Evolutionary conservation across 2,329 filamentous ascomycete genomes (phyloP), one percentile per base, ranked within the genome.

Genomic region (Sarocladiaceae sp.): DNA sequence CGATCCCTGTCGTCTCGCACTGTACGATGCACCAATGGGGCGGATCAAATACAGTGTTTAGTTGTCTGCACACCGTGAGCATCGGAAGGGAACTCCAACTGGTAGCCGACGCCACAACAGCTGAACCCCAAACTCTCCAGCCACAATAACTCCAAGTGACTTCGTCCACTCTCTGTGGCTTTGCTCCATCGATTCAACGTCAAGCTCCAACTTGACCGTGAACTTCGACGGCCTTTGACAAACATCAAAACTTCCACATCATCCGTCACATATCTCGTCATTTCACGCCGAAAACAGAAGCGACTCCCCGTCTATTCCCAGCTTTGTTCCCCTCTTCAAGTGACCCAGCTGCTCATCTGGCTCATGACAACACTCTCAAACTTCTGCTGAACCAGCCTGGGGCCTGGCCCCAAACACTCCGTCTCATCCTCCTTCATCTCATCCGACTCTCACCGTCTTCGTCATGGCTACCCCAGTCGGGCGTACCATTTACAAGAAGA

Each of bases 401-500:
- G n/a, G n/a, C n/a, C n/a, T n/a, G n/a, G n/a, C n/a, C n/a, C n/a
- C n/a, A n/a, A n/a, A n/a, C n/a, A n/a, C n/a, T n/a, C n/a, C n/a
- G n/a, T n/a, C n/a, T n/a, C n/a, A n/a, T n/a, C n/a, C n/a, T n/a
- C n/a, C n/a, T n/a, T n/a, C n/a, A n/a, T n/a, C n/a, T n/a, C n/a
- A n/a, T n/a, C n/a, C n/a, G n/a, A n/a, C n/a, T n/a, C n/a, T n/a
- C n/a, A n/a, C n/a, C n/a, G n/a, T n/a, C n/a, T n/a, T n/a, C 47
- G 55, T 44, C 35, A 83, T 83, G 80, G 67, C 75, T 21, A 63
- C 73, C 50, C 80, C 78, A 43, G 76, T 72, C 54, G 87, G 83
- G 48, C 78, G 76, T 50, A 82, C 85, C 43, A 73, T 82, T 47
- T 97, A 93, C 75, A 97, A 96, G 69, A 98, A 97, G 73, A 93